These are phyloP conservation scores for Obba rivulosa DNA, from an alignment of 768 basidiomycete species.

Conservation along the genomic window DNA sequence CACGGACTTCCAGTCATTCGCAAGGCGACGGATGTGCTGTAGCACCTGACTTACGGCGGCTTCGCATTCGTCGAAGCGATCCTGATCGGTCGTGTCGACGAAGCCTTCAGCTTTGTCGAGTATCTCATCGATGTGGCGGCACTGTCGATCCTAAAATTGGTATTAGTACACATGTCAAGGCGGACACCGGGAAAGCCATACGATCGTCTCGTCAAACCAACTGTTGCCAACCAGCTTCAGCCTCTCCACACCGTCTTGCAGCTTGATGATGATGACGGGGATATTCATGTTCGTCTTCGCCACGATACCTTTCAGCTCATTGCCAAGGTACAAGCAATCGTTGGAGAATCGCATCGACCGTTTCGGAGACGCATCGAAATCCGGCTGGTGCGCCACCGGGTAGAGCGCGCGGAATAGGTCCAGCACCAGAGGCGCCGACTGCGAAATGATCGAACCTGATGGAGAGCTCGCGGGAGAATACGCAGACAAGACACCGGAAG, in stretches of 20 bases:
- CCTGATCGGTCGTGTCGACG: conserved; percentile 61
- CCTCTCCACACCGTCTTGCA: conserved; percentile 45
- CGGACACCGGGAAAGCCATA: conserved; percentile 24
- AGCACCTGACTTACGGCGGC: conserved; percentile 56
- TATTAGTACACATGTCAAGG: not conserved
- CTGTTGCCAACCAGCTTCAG: conserved; percentile 57
- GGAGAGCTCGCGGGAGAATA: conserved; percentile 12
- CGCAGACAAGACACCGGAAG: conserved; percentile 47
- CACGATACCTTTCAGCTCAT: conserved; percentile 41
- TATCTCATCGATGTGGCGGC: conserved; percentile 39
- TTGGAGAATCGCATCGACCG: conserved; percentile 75
- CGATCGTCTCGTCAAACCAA: conserved; percentile 68
- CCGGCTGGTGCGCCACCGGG: conserved; percentile 52
- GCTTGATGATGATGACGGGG: conserved; percentile 35
- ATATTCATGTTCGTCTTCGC: not conserved
- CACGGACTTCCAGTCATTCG: conserved; percentile 68
- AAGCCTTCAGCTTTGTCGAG: conserved; percentile 60
- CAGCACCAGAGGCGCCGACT: conserved; percentile 59
- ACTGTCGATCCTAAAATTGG: conserved; percentile 42
- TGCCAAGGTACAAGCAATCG: conserved; percentile 65
- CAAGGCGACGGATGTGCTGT: conserved; percentile 55
- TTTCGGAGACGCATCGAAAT: conserved; percentile 43
- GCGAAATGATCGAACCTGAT: conserved; percentile 41
- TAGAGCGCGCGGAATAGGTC: conserved; percentile 80
- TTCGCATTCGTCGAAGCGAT: conserved; percentile 74